Evolutionary conservation across 371 early-diverging fungal genomes (phyloP).

Genomic region (Mucor lusitanicus): DNA sequence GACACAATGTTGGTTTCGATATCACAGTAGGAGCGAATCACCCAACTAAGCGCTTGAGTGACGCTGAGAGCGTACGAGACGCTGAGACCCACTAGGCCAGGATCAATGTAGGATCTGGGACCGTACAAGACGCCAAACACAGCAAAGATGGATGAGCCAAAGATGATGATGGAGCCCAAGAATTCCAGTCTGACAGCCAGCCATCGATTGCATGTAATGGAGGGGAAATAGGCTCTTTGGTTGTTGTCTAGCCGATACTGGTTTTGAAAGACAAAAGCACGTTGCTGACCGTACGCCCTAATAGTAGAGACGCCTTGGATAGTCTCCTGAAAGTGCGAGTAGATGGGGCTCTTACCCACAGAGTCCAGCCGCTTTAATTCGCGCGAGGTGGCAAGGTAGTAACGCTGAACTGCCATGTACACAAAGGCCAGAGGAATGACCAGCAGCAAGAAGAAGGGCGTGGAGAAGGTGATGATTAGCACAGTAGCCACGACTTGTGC

Average conservation of each 20-base stretch:
- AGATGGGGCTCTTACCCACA: conserved; percentile 79
- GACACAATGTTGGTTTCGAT: conserved; percentile 77
- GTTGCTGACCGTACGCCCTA: conserved; percentile 75
- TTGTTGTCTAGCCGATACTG: conserved; percentile 76
- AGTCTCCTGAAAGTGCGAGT: conserved; percentile 83
- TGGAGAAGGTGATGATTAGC: conserved; percentile 59
- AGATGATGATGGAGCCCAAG: conserved; percentile 64
- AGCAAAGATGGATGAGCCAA: conserved; percentile 65
- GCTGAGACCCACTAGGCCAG: conserved; percentile 83
- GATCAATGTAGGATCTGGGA: conserved; percentile 48
- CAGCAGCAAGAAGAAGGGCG: conserved; percentile 61
- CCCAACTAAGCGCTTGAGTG: conserved; percentile 86
- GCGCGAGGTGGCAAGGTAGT: conserved; percentile 74
- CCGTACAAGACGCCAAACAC: conserved; percentile 57
- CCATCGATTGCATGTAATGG: conserved; percentile 86
- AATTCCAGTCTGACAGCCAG: conserved; percentile 90
- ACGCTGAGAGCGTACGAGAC: conserved; percentile 85
- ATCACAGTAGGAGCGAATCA: conserved; percentile 65
- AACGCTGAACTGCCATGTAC: conserved; percentile 68
- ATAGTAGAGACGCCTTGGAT: conserved; percentile 77
- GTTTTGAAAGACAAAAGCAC: conserved; percentile 74
- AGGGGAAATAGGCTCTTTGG: conserved; percentile 80
- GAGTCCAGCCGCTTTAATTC: conserved; percentile 85
- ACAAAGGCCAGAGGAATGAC: conserved; percentile 57
- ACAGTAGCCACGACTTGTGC: conserved; percentile 60